Evolutionary conservation across 2,329 filamentous ascomycete genomes (phyloP), one percentile per base, ranked within the genome.

Genomic region (Xylaria sp.): DNA sequence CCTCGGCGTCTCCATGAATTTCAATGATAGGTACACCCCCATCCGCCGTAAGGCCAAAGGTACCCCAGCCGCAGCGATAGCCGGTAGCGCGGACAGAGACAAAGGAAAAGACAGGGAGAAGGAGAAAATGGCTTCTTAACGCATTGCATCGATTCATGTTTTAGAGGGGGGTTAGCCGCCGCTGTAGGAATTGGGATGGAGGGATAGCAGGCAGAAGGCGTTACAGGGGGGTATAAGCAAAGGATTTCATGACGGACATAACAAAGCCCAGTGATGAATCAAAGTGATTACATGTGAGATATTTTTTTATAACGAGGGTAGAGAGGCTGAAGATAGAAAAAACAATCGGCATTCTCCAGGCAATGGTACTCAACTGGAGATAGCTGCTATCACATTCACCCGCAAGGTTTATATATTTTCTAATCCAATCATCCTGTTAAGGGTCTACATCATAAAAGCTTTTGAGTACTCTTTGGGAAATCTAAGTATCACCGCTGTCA

Each of bases 1-100:
- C 84, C 83, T 99, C 73, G 96, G 94, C 48, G 94, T 98, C 56
- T 93, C 96, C 50, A 98, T 99, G 94, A 99, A 98, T 82, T 99
- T 98, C 82, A 99, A 99, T 81, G 95, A 98, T 79, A 92, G 97
- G 31, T 98, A 98, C 81, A 89, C 93, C 81, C 92, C 93, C 15
- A 88, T 90, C 54, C 86, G 90, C 76, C 88, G 90, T 79, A 90
- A 90, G 81, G 82, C 86, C 67, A 86, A 84, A 80, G 61, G 73
- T 34, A 75, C 73, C 13, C 66, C 76, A 8, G 73, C 69, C 18
- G 34, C 66, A 5, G 18, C 66, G 12, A 8, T 60, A 4, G 56
- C 66, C 6, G 48, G 9, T 23, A 59, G 62, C 50, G 39, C 67
- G 25, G 69, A 72, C 28, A 64, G 56, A 56, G 71, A 73, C 20